Evolutionary conservation across 306 rosid genomes (phyloP), one percentile per base, ranked within the genome.

Genomic region (Lagenaria siceraria): DNA sequence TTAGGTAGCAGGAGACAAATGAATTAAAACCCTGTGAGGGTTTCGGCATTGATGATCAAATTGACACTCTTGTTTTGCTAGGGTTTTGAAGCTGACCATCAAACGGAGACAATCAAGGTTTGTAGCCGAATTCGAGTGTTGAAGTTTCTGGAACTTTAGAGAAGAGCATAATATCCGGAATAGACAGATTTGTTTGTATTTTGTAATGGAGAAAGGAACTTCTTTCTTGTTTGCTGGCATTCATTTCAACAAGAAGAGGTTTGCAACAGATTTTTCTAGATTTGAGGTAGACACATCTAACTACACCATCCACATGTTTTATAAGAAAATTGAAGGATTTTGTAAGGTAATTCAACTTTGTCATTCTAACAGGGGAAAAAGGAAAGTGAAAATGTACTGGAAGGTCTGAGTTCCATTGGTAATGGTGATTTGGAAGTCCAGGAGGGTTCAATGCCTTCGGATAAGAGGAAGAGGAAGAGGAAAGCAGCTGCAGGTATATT

Each of bases 381-480:
- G 75, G 84, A 77, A 3, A 77, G 27, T 3, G 93, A 86, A 15
- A 54, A 74, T 65, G 72, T 59, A 48, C 49, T 17, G 17, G 86
- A 87, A 52, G 83, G 78, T 82, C 77, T 31, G 74, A 85, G 84
- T 61, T 49, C 56, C 49, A 36, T 42, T 8, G 89, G 71, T 80
- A 64, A n/a, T 69, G 76, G 73, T 56, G 80, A 77, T 54, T 58
- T 54, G 35, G 91, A 85, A 83, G 58, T 77, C 8, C 78, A 59
- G 14, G 82, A 71, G 24, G 75, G 46, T 10, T 12, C 75, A 63
- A 8, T 17, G n/a, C 13, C n/a, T 52, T 69, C 46, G 54, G 85
- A 83, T 91, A 92, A 90, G 86, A 92, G 83, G 92, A 92, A 92
- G 87, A 88, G 93, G 81, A 95, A 95, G 87, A 86, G 97, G 77